A percentile compares a stretch with the other conserved stretches of the same genome.
Evolutionary conservation across 257 asterid species (phyloP).

Genomic region (Solanum verrucosum): DNA sequence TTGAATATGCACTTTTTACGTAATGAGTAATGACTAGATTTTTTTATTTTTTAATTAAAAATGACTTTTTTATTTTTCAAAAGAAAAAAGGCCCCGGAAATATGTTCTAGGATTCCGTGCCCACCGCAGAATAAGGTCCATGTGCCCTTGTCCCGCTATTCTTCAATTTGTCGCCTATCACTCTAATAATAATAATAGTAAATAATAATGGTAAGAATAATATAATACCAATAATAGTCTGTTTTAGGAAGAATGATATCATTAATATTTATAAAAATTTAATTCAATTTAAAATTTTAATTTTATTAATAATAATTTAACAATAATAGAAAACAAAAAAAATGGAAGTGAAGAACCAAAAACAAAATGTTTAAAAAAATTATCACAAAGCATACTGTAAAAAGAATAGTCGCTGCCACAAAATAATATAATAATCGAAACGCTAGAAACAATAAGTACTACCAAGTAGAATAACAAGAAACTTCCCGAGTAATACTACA

Average conservation of each 20-base stretch:
- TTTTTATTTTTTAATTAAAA: neutral
- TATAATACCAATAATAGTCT: neutral
- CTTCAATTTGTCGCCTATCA: neutral
- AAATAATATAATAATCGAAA: too few species aligned
- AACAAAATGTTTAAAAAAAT: too few species aligned
- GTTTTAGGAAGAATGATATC: too few species aligned
- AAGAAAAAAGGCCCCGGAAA: neutral
- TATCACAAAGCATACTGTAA: too few species aligned
- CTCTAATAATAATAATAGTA: neutral
- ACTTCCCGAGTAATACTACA: neutral
- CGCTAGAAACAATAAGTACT: neutral
- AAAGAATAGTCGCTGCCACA: neutral
- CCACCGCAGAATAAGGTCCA: neutral
- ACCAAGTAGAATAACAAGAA: too few species aligned
- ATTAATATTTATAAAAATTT: too few species aligned
- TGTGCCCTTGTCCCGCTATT: neutral
- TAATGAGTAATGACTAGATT: neutral
- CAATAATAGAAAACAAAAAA: too few species aligned
- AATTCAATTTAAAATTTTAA: too few species aligned
- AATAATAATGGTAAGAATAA: neutral
- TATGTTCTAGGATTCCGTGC: conserved; percentile 19
- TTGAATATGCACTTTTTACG: neutral
- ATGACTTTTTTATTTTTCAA: neutral
- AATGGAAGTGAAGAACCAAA: neutral
- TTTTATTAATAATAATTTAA: too few species aligned